Percentiles rank a stretch among this genome's conserved stretches.
Evolutionary conservation across 371 early-diverging fungal species (phyloP).

Genomic region (Circinella umbellata): DNA sequence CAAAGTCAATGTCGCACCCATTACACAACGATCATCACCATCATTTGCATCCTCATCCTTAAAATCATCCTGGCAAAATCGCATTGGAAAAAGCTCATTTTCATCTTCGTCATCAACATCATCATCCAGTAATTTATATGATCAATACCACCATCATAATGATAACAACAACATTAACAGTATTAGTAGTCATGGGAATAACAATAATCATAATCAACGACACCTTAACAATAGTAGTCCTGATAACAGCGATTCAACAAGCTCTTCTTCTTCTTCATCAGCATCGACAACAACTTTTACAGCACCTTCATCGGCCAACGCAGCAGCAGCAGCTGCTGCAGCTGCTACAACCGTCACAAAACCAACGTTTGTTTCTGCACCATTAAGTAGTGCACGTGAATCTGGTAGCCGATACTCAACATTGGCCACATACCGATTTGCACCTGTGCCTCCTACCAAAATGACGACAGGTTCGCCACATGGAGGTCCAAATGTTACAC

Average conservation of each 20-base stretch:
- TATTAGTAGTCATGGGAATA: slow-evolving; percentile 1
- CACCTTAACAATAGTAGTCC: background rate
- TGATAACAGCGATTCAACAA: background rate
- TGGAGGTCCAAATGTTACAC: slow-evolving; percentile 29
- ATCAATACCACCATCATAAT: background rate
- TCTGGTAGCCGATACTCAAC: slow-evolving; percentile 23
- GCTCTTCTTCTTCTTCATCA: slow-evolving; percentile 4
- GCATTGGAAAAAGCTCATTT: slow-evolving; percentile 9
- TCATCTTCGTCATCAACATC: background rate
- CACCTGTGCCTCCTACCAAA: slow-evolving; percentile 18
- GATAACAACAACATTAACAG: background rate
- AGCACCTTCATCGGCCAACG: background rate
- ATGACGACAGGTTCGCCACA: slow-evolving; percentile 24
- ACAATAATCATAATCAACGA: background rate
- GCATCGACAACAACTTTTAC: background rate
- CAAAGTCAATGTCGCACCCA: slow-evolving; percentile 43
- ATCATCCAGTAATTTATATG: background rate
- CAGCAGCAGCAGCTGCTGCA: too few species aligned
- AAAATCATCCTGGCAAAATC: slow-evolving; percentile 7
- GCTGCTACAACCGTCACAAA: background rate
- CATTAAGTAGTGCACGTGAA: slow-evolving; percentile 15
- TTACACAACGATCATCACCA: slow-evolving; percentile 14
- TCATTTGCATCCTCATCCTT: background rate
- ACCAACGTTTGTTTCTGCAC: slow-evolving; percentile 4
- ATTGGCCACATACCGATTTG: slow-evolving; percentile 23